Evolutionary conservation across 768 basidiomycete genomes (phyloP), one percentile per base, ranked within the genome.

Genomic region (Mycena haematopus): DNA sequence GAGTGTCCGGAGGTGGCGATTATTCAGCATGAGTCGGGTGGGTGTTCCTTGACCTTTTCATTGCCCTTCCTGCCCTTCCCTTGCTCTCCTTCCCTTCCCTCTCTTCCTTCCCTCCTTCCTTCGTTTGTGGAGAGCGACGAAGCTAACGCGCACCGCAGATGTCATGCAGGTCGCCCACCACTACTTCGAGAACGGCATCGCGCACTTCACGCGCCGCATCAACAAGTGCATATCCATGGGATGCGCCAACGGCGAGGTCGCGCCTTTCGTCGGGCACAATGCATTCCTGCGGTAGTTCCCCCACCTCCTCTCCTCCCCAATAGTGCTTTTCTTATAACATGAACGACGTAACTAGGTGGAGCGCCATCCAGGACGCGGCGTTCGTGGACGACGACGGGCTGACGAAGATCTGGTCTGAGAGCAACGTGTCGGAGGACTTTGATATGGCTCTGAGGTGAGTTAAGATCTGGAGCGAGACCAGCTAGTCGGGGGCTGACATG

Each of bases 101-200:
- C n/a, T 58, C n/a, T 29, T 36, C 31, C 31, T 36, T n/a, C n/a
- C 31, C 52, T 52, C 24, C 27, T 17, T 49, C 29, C 1, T 31
- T 21, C 19, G 27, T 8, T 50, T 6, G 36, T 15, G 36, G 6
- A 13, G 36, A 36, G 36, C 36, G 36, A 10, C 36, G 36, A 31
- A 9, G 29, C 29, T 31, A 31, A 31, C 9, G 29, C 29, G 29
- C 27, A 31, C n/a, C 65, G 21, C 60, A 86, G 91, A 93, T 68
- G 93, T 95, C 67, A 93, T 95, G 89, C 92, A 95, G 74, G 92
- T 94, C 58, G 92, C 89, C 0, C 80, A 90, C 73, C 89, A 94
- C 74, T 95, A 91, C 76, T 95, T 96, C 70, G 94, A 96, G 72
- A 94, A 94, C 68, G 92, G 91, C 19, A 89, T 96, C 63, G 86